Percentiles rank a stretch among this genome's conserved stretches.
These are phyloP conservation scores for Bisporella sp. DNA, from an alignment of 2,329 filamentous ascomycete species.

Conservation along the genomic window DNA sequence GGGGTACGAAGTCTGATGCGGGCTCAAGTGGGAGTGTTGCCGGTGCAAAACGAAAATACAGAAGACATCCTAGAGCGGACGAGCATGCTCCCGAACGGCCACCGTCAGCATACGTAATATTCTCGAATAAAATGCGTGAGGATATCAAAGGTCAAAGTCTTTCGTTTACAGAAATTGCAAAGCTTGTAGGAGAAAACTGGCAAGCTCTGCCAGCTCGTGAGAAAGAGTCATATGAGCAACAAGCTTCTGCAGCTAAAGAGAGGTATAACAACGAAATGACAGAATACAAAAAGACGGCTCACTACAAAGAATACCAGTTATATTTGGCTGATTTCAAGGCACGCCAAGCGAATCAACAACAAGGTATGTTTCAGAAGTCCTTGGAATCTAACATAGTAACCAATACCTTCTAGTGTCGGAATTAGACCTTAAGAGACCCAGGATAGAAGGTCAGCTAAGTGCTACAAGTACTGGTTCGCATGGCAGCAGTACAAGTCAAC, in stretches of 20 bases:
- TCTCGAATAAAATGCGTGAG: conserved; percentile 78
- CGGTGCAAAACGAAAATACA: conserved; percentile 63
- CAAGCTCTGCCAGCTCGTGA: conserved; percentile 60
- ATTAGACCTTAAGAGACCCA: conserved; percentile 25
- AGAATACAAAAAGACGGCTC: conserved; percentile 70
- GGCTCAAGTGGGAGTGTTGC: conserved; percentile 32
- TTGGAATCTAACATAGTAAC: not conserved
- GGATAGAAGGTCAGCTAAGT: conserved; percentile 21
- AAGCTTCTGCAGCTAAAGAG: conserved; percentile 68
- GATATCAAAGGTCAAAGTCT: conserved; percentile 69
- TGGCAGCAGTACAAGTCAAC: conserved; percentile 18
- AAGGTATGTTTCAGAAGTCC: conserved; percentile 37
- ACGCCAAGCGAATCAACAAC: conserved; percentile 53
- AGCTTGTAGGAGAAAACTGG: conserved; percentile 76
- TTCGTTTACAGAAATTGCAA: conserved; percentile 78
- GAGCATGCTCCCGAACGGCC: conserved; percentile 74
- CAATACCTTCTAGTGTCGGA: conserved; percentile 13
- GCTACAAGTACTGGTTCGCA: conserved; percentile 18
- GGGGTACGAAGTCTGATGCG: conserved; percentile 37
- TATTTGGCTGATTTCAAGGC: conserved; percentile 75
- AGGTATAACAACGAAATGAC: conserved; percentile 66
- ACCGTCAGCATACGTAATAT: conserved; percentile 77
- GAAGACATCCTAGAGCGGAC: conserved; percentile 73
- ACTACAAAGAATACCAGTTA: conserved; percentile 60
- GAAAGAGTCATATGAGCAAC: conserved; percentile 66